A percentile compares a stretch with the other conserved stretches of the same genome.
These are phyloP conservation scores for Climacium dendroides DNA, from an alignment of 225 moss, liverwort and hornwort genomes.

Conservation along the genomic window DNA sequence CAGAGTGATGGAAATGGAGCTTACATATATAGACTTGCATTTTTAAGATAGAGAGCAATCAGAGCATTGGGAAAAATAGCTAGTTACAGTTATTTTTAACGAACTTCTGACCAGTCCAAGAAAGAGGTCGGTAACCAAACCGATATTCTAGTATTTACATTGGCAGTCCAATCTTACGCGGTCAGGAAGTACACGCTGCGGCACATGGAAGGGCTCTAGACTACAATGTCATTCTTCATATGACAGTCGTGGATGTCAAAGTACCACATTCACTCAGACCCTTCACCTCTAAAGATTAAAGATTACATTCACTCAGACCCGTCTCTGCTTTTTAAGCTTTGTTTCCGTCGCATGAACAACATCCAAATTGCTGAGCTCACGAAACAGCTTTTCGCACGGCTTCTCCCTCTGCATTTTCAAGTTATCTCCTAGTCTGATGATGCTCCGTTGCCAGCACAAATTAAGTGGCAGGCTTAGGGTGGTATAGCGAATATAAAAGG, in stretches of 20 bases:
- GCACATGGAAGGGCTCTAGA: background rate
- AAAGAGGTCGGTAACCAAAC: background rate
- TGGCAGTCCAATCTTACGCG: background rate
- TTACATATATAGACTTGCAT: background rate
- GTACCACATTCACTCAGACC: background rate
- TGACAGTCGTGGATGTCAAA: background rate
- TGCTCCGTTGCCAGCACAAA: background rate
- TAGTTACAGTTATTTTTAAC: no score
- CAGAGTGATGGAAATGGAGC: background rate
- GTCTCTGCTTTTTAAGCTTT: background rate
- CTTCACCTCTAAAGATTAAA: background rate
- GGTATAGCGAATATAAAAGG: background rate
- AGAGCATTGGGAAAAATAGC: background rate
- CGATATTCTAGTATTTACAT: background rate
- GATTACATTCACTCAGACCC: no score
- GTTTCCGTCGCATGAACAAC: background rate
- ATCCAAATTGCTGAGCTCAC: background rate
- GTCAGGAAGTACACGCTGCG: background rate
- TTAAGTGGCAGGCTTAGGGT: background rate
- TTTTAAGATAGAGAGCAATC: no score
- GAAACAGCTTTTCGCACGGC: background rate
- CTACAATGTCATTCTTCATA: background rate
- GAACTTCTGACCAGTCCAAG: no score
- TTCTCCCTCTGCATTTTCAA: background rate
- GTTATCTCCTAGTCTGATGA: background rate